Conservation (phyloP, 768 basidiomycete genomes). For the Lactarius sanguifluus region DNA sequence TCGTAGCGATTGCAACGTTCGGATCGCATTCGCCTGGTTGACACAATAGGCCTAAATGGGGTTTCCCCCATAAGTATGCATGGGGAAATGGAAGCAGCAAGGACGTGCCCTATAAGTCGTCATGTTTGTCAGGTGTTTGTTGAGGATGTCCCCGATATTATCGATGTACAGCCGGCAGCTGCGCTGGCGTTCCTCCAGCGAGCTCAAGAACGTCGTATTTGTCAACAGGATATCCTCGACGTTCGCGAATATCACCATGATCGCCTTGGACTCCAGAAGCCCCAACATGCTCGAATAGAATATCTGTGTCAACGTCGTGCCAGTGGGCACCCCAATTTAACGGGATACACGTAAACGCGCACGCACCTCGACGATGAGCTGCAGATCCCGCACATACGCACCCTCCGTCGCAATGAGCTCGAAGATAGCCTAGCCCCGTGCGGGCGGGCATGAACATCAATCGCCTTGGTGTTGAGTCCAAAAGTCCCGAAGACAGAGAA, state of each 20-base stretch:
- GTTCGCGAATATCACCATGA: slow-evolving; percentile 86
- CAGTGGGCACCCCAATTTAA: neutral
- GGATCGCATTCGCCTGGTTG: slow-evolving; percentile 79
- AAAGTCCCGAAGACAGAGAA: neutral
- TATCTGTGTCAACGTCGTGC: slow-evolving; percentile 47
- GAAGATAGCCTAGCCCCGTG: slow-evolving; percentile 71
- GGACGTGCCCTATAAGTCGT: slow-evolving; percentile 69
- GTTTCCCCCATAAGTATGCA: neutral
- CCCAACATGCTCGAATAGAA: slow-evolving; percentile 82
- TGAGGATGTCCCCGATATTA: slow-evolving; percentile 80
- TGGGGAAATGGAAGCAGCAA: neutral
- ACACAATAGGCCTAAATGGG: slow-evolving; percentile 76
- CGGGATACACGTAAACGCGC: neutral
- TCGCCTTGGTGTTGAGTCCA: neutral
- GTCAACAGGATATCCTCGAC: slow-evolving; percentile 89
- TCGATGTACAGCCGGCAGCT: slow-evolving; percentile 91
- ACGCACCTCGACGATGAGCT: slow-evolving; percentile 84
- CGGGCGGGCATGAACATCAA: neutral
- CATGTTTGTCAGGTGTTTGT: slow-evolving; percentile 74
- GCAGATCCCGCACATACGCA: slow-evolving; percentile 87
- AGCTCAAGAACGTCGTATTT: slow-evolving; percentile 86
- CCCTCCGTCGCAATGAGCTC: slow-evolving; percentile 91
- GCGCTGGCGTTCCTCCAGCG: slow-evolving; percentile 88
- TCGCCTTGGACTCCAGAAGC: slow-evolving; percentile 71
- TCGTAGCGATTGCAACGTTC: slow-evolving; percentile 70